Evolutionary conservation across 2,329 filamentous ascomycete genomes (phyloP), one percentile per base, ranked within the genome.

Genomic region (Colletotrichum tropicicola): DNA sequence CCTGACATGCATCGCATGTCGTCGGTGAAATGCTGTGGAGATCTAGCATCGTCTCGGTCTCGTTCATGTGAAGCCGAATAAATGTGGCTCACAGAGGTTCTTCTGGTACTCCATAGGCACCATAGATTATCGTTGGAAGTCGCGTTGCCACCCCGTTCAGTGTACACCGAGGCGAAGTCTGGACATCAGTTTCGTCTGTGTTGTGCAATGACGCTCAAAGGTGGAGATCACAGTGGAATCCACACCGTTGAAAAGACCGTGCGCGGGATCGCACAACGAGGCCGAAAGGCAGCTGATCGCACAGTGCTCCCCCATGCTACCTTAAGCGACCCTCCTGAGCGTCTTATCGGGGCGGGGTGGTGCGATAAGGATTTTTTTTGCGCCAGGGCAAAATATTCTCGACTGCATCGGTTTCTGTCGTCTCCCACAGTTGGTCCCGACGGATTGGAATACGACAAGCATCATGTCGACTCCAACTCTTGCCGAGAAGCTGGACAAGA

Each of bases 401-500:
- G 47, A 51, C 35, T 35, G 32, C 55, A 49, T 32, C 37, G 59
- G 54, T 41, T 53, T 45, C 55, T 45, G 55, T 47, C 43, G 52
- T 58, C 55, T 59, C 44, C 59, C 49, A 67, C 54, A 59, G 63
- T 66, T 59, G 44, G 49, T 39, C 32, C 48, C 65, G 63, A 66
- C 60, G 32, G 60, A 61, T 61, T 65, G 61, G 61, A 61, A 54
- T 17, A 62, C 55, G 59, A 71, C 73, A 58, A 65, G 66, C 64
- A 77, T 73, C 65, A 87, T 87, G 85, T 78, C 81, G 72, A 80
- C 80, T 69, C 75, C 81, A 72, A 82, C 84, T 69, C 74, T 98
- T 74, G 89, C 92, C 78, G 95, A 97, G 84, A 97, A 94, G 85
- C 89, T 99, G 77, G 92, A 95, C 83, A 98, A 97, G 87, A 98